Evolutionary conservation across 441 rosid species (phyloP).

Genomic region (Corymbia citriodora): DNA sequence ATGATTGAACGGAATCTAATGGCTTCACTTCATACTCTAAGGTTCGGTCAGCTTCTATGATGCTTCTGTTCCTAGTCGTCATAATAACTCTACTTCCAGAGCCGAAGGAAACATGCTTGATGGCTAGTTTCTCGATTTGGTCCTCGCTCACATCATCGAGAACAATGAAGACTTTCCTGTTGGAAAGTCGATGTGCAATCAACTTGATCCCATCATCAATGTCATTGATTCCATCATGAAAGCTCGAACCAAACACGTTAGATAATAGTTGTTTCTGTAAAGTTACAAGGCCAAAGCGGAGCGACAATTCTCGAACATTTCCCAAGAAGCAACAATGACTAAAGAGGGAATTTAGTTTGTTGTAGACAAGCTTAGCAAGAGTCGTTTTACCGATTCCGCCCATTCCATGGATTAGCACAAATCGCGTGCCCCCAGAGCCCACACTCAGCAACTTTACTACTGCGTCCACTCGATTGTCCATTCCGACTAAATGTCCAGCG

Average conservation of each 20-base stretch:
- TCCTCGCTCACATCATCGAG: not conserved
- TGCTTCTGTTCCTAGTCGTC: not conserved
- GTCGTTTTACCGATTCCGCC: not conserved
- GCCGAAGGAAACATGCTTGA: not conserved
- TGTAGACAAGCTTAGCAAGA: not conserved
- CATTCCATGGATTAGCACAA: not conserved
- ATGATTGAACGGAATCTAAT: not conserved
- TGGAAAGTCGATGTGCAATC: not conserved
- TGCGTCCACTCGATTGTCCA: fast-evolving
- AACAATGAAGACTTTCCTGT: not conserved
- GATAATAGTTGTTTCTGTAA: not conserved
- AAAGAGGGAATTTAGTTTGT: not conserved
- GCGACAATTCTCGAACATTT: not conserved
- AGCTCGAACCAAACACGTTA: not conserved
- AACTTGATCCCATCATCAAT: not conserved
- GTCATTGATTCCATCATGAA: not conserved
- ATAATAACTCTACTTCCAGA: not conserved
- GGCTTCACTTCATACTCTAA: not conserved
- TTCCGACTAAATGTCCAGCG: not conserved
- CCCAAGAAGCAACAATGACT: not conserved
- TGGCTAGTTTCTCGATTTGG: not conserved
- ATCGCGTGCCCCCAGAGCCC: not conserved
- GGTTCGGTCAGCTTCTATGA: not conserved
- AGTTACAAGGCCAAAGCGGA: not conserved
- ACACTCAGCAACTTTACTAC: not conserved